Base-by-base conservation (phyloP, 768 basidiomycete species). In the Auricularia sp. region DNA sequence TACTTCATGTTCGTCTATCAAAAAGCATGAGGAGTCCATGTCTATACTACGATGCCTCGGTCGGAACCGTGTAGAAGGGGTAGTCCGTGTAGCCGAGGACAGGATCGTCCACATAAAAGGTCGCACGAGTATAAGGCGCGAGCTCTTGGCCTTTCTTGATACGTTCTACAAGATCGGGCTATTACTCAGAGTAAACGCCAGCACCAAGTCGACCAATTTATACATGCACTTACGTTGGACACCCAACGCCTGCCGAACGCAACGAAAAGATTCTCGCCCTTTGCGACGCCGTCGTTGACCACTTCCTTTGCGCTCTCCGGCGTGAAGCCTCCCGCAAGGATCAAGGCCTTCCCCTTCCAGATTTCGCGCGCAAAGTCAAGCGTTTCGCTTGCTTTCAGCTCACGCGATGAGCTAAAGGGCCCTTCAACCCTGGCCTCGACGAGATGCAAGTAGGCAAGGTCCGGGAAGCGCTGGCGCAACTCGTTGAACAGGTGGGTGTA, bases 401-500 rank as follows among this genome's bases (percentile, higher is more conserved):
- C 53, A 18, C 53, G 29, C 53, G 29, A n/a, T 7, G n/a, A n/a
- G 53, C 39, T 42, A 42, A 42, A 42, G 7, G 39, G 39, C 0
- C 39, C 39, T 42, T 42, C 54, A 18, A 56, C 34, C 21, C 53
- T 54, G 0, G 80, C 75, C 65, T 85, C 82, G 58, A 78, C 70
- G 23, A 79, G 67, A 65, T 86, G 84, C 3, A 87, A 66, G 72
- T 85, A 78, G 61, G 74, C 82, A 23, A 76, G 74, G 36, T 78
- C 77, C 67, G 80, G 78, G 65, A 67, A 69, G 1, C 58, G 60
- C 47, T 74, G 80, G 79, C 64, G 81, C 80, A 61, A 77, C 79
- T 63, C 73, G 74, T 65, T 79, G 81, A 54, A 82, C 68, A 76
- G 80, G 71, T 85, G 78, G 0, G 75, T 66, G 74, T 83, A 88